These are phyloP conservation scores for Fomes fomentarius DNA, from an alignment of 1,284 basidiomycete species.

Conservation along the genomic window DNA sequence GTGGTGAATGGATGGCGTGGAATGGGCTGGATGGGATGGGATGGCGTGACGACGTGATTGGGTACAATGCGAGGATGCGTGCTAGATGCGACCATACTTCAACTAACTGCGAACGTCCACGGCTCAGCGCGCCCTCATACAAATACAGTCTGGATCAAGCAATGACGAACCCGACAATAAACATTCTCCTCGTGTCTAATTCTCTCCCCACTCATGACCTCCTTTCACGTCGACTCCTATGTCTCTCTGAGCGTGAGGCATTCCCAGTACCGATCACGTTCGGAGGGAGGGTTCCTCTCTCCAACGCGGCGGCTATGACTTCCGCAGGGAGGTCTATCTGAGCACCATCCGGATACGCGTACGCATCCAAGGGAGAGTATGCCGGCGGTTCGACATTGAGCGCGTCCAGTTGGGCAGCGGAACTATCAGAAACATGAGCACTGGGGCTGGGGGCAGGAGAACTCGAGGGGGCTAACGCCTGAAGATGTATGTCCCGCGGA, in stretches of 20 bases:
- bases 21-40: background rate
- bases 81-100: conserved; percentile 19
- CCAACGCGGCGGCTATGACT: conserved; percentile 78
- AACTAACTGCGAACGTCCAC: conserved; percentile 20
- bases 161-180: conserved; percentile 17
- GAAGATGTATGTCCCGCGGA: conserved; percentile 76
- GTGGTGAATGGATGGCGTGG: background rate
- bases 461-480: conserved; percentile 55
- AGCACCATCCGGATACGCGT: conserved; percentile 78
- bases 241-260: conserved; percentile 54
- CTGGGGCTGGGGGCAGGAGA: conserved; percentile 16
- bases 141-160: conserved; percentile 29
- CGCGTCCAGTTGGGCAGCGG: conserved; percentile 21
- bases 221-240: conserved; percentile 56
- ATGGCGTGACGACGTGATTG: conserved; percentile 4
- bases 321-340: conserved; percentile 83
- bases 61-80: conserved; percentile 28
- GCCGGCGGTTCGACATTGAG: conserved; percentile 64
- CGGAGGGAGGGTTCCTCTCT: conserved; percentile 62
- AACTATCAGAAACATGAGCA: conserved; percentile 23
- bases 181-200: conserved; percentile 9
- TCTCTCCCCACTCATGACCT: conserved; percentile 25
- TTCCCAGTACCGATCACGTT: conserved; percentile 50
- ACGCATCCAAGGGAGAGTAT: conserved; percentile 82
- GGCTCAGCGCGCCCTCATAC: conserved; percentile 23